Evolutionary conservation across 495 filamentous ascomycete genomes (phyloP).

Genomic region (Amphirosellinia nigrospora): DNA sequence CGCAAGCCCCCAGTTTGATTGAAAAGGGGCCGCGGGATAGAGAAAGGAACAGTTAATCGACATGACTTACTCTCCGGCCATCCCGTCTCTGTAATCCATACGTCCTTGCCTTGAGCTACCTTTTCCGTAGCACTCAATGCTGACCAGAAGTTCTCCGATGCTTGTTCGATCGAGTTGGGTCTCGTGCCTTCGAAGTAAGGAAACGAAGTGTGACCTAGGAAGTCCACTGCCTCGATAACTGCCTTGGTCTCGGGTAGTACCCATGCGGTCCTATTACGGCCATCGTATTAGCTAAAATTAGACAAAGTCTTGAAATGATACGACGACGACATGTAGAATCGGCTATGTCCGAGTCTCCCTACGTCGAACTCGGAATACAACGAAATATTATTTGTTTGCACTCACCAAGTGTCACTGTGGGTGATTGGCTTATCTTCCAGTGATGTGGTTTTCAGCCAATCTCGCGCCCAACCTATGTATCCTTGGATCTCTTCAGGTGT

Average conservation of each 20-base stretch:
- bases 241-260: constrained; percentile 67
- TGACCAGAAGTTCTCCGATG: constrained; percentile 62
- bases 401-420: constrained; percentile 80
- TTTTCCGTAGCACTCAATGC: constrained; percentile 60
- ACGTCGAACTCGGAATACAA: not conserved
- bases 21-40: not conserved
- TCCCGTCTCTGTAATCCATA: constrained; percentile 84
- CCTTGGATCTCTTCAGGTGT: constrained; percentile 58
- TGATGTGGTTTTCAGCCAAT: constrained; percentile 58
- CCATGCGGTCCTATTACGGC: constrained; percentile 73
- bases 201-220: constrained; percentile 70
- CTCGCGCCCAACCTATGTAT: constrained; percentile 65
- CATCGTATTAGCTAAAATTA: not conserved
- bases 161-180: constrained; percentile 64
- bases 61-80: constrained; percentile 69
- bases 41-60: not conserved
- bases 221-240: constrained; percentile 69
- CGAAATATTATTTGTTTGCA: not conserved
- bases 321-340: not conserved
- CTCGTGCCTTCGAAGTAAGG: constrained; percentile 72
- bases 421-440: constrained; percentile 64
- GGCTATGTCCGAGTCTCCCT: not conserved
- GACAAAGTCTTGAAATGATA: not conserved
- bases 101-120: constrained; percentile 64
- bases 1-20: not conserved